Base-by-base conservation (phyloP, 129 eudicot genomes). In the Apium graveolens region DNA sequence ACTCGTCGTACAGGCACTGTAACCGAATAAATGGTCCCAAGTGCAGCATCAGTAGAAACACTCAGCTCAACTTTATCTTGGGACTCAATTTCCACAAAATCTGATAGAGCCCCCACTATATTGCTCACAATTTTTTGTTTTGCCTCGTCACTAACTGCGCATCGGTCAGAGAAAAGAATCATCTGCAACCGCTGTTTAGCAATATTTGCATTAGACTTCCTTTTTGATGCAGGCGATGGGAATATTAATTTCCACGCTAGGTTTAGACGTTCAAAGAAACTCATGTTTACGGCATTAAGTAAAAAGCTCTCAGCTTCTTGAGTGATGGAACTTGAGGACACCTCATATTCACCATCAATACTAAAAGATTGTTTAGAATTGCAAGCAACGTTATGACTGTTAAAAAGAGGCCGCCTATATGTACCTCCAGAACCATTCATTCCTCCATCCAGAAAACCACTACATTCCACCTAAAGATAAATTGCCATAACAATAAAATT, bases 141-240 rank as follows among this genome's bases (percentile, higher is more conserved):
- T 0, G 98, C 98, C 81, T 93, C 98, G 9, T 89, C 92, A 43
- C 95, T 93, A 35, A 93, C 98, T 7, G 96, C 98, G 85, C 98
- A 93, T 2, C 98, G 83, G 77, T 93, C 98, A 48, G 98, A 89
- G 75, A 93, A 93, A 4, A 93, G 89, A 80, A 93, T 93, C 98
- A 93, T 93, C 82, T 89, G 88, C 87, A 93, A 51, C 11, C 98
- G 85, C 78, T 93, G 98, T 78, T 93, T 93, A 55, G 98, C 98
- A 14, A 93, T 86, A 53, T 85, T 86, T 5, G 98, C 98, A 70
- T 89, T 89, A 3, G 98, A 91, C 73, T 81, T 91, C 77, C 70
- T 87, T 68, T 74, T 82, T 11, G 88, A 31, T 34, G 84, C 37
- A 11, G 91, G 84, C 26, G 98, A 82, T 69, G 97, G 98, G 68